Base-by-base conservation (phyloP, 495 filamentous ascomycete genomes). In the Podospora australis region DNA sequence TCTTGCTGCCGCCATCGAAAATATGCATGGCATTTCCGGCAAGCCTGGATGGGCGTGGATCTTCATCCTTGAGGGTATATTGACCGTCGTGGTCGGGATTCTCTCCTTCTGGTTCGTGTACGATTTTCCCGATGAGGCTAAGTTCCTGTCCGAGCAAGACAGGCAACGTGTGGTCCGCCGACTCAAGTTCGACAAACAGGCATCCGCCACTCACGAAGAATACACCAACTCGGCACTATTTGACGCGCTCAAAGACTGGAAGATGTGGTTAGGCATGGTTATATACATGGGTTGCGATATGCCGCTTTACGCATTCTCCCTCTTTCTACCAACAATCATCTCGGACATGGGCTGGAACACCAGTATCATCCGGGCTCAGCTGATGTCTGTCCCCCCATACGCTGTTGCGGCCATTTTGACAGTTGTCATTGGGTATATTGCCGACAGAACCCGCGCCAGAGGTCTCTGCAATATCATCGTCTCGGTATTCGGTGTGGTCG, bases 311-410 rank as follows among this genome's bases (percentile, higher is more conserved):
- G 88, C 86, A 16, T 96, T 96, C 64, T 87, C 84, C 5, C 77
- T 97, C 4, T 96, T 97, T 65, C 74, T 95, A 0, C 91, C 91
- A 1, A 84, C 81, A 24, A 96, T 96, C 60, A 86, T 97, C 58
- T 67, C 61, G 23, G 74, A 83, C 53, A 70, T 87, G 14, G 91
- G 91, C 24, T 95, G 86, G 49, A 64, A 56, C 51, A 57, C 54
- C 1, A 74, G 66, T 13, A 62, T 75, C 2, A 86, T 86, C 4
- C 77, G 68, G 1, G 80, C 88, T 0, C 90, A 97, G 57, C 78
- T 96, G 3, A 75, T 96, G 44, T 84, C 79, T 17, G 91, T 96
- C 0, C 90, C 92, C 2, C 90, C 90, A 0, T 96, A 97, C 57
- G 88, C 83, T n/a, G 81, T 71, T 0, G 91, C 89, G 4, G 85